phyloP scores from a whole-genome alignment of 1,139 yeast species.

The Blastobotrys proliferans region DNA sequence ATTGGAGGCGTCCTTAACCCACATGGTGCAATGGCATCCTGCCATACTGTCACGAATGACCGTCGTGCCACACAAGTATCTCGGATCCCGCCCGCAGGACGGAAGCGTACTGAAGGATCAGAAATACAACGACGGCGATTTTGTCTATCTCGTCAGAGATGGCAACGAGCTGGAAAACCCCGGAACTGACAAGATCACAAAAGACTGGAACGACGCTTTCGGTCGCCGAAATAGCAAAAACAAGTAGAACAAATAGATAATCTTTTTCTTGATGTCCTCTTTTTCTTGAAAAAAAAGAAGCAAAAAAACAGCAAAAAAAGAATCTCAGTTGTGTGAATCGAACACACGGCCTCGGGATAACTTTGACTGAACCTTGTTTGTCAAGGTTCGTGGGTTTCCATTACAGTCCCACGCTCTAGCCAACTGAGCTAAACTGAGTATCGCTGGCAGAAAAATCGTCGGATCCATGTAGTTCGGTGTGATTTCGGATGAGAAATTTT shows the following conservation, averaged over 20 bases:
- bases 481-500: too few species aligned
- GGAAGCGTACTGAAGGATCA: constrained; percentile 24
- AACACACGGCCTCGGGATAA: constrained; percentile 78
- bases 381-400: too few species aligned
- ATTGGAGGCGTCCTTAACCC: constrained; percentile 53
- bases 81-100: constrained; percentile 27
- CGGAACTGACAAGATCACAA: constrained; percentile 18
- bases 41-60: constrained; percentile 64
- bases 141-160: constrained; percentile 26
- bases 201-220: constrained; percentile 17
- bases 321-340: constrained; percentile 81
- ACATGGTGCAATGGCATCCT: constrained; percentile 92
- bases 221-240: neutral
- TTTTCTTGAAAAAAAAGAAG: neutral
- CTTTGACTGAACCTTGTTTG: constrained; percentile 28
- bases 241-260: neutral
- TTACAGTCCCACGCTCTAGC: constrained; percentile 81
- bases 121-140: constrained; percentile 23
- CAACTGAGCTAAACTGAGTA: constrained; percentile 74
- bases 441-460: neutral
- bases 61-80: constrained; percentile 46
- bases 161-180: constrained; percentile 19
- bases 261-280: neutral
- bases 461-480: neutral
- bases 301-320: constrained; percentile 30